Percentiles rank a stretch among this genome's conserved stretches.
Conservation (phyloP, 331 rosid species). For the Pyracantha coccinea region DNA sequence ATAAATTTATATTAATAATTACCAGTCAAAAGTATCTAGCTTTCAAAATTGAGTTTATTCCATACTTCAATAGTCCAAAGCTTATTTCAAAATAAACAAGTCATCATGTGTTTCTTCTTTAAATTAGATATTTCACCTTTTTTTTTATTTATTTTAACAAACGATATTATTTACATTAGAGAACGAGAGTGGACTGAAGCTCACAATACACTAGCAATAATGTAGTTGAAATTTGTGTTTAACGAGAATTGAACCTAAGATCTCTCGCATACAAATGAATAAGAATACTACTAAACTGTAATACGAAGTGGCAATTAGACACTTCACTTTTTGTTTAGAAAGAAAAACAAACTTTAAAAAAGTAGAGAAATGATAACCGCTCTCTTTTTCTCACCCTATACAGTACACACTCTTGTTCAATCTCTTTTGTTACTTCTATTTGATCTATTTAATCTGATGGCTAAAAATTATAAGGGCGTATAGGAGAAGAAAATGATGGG, state of each 20-base stretch:
- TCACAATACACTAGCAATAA: no score
- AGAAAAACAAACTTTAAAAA: background rate
- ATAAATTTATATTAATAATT: background rate
- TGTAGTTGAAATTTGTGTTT: no score
- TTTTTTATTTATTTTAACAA: no score
- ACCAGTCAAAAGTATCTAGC: background rate
- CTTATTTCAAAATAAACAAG: background rate
- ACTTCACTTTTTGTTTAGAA: no score
- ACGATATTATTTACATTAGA: no score
- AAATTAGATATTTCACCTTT: no score
- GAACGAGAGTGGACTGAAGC: accelerated
- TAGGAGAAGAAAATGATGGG: background rate
- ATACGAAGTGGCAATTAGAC: no score
- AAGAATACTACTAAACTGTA: no score
- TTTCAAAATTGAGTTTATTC: background rate
- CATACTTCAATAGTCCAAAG: background rate
- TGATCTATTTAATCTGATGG: no score
- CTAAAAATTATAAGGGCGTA: accelerated
- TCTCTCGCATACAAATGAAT: no score
- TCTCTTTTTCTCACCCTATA: background rate
- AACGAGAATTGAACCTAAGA: accelerated
- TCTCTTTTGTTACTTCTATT: background rate
- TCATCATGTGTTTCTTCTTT: background rate
- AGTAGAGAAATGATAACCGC: background rate
- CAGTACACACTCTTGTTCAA: background rate